phyloP scores from a whole-genome alignment of 2,329 filamentous ascomycete genomes.

The Westerdykella aurantiaca region DNA sequence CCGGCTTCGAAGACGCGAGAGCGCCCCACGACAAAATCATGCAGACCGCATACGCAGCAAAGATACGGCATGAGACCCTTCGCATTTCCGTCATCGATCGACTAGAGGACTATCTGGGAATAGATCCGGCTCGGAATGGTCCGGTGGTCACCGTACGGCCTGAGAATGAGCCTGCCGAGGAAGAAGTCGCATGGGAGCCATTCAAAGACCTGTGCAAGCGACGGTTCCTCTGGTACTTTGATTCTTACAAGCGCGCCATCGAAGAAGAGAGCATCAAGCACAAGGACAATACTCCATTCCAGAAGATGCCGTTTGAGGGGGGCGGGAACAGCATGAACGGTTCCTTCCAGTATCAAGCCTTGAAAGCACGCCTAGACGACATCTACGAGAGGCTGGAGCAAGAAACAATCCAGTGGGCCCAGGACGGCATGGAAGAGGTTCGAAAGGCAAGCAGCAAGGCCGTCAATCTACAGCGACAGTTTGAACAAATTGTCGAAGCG shows the following conservation, averaged over 20 bases:
- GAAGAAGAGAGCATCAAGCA: constrained; percentile 58
- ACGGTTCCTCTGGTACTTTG: constrained; percentile 92
- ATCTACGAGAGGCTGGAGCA: constrained; percentile 66
- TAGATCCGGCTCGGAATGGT: constrained; percentile 42
- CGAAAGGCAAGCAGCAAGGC: constrained; percentile 67
- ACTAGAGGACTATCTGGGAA: constrained; percentile 70
- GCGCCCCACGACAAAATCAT: constrained; percentile 63
- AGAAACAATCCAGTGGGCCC: constrained; percentile 67
- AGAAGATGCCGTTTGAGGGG: constrained; percentile 83
- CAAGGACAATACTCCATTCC: constrained; percentile 59
- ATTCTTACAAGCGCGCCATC: constrained; percentile 72
- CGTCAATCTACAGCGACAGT: constrained; percentile 76
- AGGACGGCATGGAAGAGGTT: constrained; percentile 59
- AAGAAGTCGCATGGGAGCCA: constrained; percentile 61
- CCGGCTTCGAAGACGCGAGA: constrained; percentile 77
- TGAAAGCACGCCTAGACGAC: constrained; percentile 61
- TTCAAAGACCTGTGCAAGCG: constrained; percentile 89
- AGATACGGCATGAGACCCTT: constrained; percentile 89
- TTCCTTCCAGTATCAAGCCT: constrained; percentile 70
- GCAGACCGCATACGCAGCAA: constrained; percentile 70
- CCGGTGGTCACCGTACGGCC: constrained; percentile 33
- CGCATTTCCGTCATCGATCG: constrained; percentile 81
- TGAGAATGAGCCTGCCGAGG: constrained; percentile 45
- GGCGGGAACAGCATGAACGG: constrained; percentile 76
- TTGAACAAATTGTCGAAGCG: constrained; percentile 70